These are phyloP conservation scores for Prunella vulgaris DNA, from an alignment of 257 asterid species.

Conservation along the genomic window DNA sequence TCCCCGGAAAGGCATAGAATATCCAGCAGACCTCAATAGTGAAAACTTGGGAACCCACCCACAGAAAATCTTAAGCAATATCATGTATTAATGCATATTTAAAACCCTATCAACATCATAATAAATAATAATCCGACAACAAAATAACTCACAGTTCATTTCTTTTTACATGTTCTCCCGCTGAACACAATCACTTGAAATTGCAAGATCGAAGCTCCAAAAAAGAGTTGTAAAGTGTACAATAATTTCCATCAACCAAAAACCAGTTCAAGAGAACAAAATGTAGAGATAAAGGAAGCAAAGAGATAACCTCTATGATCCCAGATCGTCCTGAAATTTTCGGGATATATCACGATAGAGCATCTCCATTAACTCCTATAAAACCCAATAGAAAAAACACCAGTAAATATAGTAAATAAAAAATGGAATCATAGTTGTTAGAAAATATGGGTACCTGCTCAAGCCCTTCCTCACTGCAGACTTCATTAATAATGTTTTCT, in stretches of 20 bases:
- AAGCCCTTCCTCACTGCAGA: conserved; percentile 43
- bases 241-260: neutral
- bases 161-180: neutral
- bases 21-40: neutral
- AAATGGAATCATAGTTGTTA: neutral
- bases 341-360: conserved; percentile 39
- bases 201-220: neutral
- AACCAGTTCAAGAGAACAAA: neutral
- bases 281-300: neutral
- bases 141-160: neutral
- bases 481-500: conserved; percentile 31
- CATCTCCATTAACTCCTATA: conserved; percentile 65
- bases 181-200: conserved; percentile 1
- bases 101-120: neutral
- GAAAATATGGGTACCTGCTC: conserved; percentile 33
- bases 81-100: neutral
- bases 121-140: neutral
- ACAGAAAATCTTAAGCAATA: neutral
- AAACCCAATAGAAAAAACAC: neutral
- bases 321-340: conserved; percentile 34
- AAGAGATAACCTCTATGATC: neutral
- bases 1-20: neutral
- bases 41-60: neutral
- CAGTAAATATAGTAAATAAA: neutral
- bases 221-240: neutral